Percentiles rank a stretch among this genome's conserved stretches.
Evolutionary conservation across 208 protist genomes (phyloP).

Genomic region (Crithidia acanthocephali): DNA sequence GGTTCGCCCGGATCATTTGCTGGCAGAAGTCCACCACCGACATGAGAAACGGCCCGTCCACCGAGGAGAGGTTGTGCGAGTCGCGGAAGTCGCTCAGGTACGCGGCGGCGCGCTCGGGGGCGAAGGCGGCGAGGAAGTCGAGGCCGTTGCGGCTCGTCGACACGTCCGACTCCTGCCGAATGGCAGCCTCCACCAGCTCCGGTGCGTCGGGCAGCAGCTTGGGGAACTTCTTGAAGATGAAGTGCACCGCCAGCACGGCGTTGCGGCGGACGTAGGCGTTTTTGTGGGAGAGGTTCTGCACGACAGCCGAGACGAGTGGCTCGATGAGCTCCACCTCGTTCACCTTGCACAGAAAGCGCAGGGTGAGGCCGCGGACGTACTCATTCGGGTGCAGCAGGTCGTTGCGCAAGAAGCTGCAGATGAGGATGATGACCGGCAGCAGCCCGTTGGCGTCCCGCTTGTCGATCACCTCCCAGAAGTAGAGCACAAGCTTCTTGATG

Average conservation of each 20-base stretch:
- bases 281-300: conserved; percentile 94
- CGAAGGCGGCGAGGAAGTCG: conserved; percentile 97
- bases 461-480: conserved; percentile 98
- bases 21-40: conserved; percentile 87
- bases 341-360: conserved; percentile 98
- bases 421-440: conserved; percentile 98
- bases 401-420: conserved; percentile 96
- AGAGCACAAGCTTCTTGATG: conserved; percentile 98
- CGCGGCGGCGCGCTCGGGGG: conserved; percentile 93
- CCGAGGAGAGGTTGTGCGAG: conserved; percentile 61
- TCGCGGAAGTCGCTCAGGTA: conserved; percentile 94
- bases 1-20: conserved; percentile 84
- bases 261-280: conserved; percentile 97
- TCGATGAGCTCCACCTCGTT: conserved; percentile 97
- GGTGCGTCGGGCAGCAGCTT: conserved; percentile 97
- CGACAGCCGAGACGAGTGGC: conserved; percentile 95
- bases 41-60: conserved; percentile 94
- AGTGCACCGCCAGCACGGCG: conserved; percentile 96
- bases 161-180: conserved; percentile 90
- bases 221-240: conserved; percentile 94
- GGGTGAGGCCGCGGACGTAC: conserved; percentile 97
- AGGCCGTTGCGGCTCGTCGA: conserved; percentile 97
- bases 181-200: conserved; percentile 95
- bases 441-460: conserved; percentile 96
- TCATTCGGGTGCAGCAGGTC: conserved; percentile 99